phyloP scores from a whole-genome alignment of 2,329 filamentous ascomycete genomes.

The Grosmannia huntii region DNA sequence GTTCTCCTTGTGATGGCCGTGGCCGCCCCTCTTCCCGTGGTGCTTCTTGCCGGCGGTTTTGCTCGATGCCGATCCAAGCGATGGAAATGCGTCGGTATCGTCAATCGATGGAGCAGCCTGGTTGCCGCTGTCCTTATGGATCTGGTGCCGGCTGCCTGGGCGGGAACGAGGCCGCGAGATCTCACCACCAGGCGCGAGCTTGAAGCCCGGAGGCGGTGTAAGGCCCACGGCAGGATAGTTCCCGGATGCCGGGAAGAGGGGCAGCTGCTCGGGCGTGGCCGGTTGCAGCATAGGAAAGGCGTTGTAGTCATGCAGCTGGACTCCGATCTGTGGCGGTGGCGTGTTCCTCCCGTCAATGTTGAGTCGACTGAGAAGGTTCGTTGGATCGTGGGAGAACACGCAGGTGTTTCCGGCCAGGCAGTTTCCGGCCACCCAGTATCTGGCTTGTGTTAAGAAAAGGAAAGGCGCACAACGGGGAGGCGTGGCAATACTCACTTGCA shows the following conservation, averaged over 20 bases:
- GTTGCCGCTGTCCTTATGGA: constrained; percentile 27
- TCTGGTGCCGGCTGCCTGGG: constrained; percentile 69
- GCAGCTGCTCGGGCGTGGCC: constrained; percentile 44
- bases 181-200: constrained; percentile 35
- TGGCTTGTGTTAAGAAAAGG: constrained; percentile 21
- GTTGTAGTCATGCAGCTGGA: constrained; percentile 73
- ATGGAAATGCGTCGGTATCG: constrained; percentile 91
- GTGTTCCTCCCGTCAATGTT: constrained; percentile 56
- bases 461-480: not conserved
- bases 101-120: constrained; percentile 68
- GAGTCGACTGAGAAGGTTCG: constrained; percentile 71
- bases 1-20: constrained; percentile 57
- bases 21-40: constrained; percentile 79
- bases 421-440: constrained; percentile 92
- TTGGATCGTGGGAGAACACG: constrained; percentile 93
- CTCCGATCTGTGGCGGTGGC: constrained; percentile 46
- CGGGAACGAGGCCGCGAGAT: constrained; percentile 64
- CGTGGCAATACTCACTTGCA: constrained; percentile 68
- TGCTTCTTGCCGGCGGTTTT: constrained; percentile 74
- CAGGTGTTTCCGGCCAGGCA: constrained; percentile 89
- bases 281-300: constrained; percentile 69
- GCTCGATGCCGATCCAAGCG: constrained; percentile 60
- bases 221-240: constrained; percentile 41
- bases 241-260: constrained; percentile 37
- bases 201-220: constrained; percentile 59